Evolutionary conservation across 225 moss, liverwort and hornwort species (phyloP).

Genomic region (Polytrichum commune): DNA sequence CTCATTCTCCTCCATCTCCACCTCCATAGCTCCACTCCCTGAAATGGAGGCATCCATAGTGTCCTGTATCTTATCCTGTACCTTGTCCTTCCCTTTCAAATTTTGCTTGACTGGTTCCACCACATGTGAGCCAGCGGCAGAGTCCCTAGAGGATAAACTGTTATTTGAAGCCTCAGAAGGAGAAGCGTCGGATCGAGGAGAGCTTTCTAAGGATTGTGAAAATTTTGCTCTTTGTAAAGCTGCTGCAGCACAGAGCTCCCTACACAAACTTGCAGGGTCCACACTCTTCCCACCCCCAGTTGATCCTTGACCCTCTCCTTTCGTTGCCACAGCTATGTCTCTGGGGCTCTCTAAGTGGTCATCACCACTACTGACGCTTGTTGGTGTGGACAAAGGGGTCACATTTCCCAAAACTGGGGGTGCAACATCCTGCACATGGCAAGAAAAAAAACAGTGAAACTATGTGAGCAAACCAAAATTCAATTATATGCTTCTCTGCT

Average conservation of each 20-base stretch:
- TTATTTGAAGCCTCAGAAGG: conserved; percentile 12
- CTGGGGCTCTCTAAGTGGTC: conserved; percentile 28
- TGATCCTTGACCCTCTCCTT: not conserved
- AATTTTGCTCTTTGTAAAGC: conserved; percentile 56
- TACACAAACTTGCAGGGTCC: conserved; percentile 40
- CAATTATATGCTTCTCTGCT: no score
- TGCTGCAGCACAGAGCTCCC: conserved; percentile 80
- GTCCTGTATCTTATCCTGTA: conserved; percentile 34
- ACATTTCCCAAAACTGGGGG: conserved; percentile 19
- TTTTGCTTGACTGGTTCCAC: conserved; percentile 21
- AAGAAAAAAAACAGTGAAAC: not conserved
- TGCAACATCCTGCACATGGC: conserved; percentile 20
- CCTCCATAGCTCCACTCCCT: conserved; percentile 24
- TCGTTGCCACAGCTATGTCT: no score
- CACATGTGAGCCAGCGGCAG: conserved; percentile 24
- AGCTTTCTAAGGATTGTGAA: conserved; percentile 16
- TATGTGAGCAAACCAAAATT: no score
- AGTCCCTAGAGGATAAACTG: conserved; percentile 19
- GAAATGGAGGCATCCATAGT: conserved; percentile 23
- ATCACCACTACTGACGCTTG: conserved; percentile 30
- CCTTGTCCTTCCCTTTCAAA: conserved; percentile 35
- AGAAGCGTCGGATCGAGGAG: conserved; percentile 1
- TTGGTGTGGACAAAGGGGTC: conserved; percentile 40
- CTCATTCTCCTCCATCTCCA: conserved; percentile 23
- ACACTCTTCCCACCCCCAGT: conserved; percentile 18